Conservation (phyloP, 371 early-diverging fungal genomes). For the Haplosporangium sp. region DNA sequence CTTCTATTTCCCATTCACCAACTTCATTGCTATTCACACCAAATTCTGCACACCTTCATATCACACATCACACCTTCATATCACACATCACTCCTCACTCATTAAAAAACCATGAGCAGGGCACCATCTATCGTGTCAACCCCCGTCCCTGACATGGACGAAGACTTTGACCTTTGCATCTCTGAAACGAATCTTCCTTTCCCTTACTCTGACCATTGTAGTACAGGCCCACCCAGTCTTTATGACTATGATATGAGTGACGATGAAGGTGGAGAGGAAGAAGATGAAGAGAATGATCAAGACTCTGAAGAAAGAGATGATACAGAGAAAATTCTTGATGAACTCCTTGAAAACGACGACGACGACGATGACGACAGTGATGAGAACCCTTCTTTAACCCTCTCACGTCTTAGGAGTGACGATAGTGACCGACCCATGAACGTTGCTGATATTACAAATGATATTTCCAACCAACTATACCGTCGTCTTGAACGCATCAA, state of each 20-base stretch:
- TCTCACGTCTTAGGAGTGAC: not conserved
- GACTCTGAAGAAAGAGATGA: conserved; percentile 9
- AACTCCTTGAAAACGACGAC: conserved; percentile 14
- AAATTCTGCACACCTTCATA: not conserved
- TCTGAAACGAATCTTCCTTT: conserved; percentile 54
- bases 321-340: conserved; percentile 10
- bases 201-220: conserved; percentile 55
- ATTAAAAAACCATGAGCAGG: conserved; percentile 21
- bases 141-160: conserved; percentile 38
- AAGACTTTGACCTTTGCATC: conserved; percentile 55
- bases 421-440: not conserved
- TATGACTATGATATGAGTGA: conserved; percentile 37
- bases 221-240: conserved; percentile 54
- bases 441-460: not conserved
- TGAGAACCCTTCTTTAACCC: conserved; percentile 9
- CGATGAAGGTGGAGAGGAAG: conserved; percentile 29
- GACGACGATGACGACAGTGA: conserved; percentile 29
- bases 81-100: not conserved
- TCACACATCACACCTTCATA: not conserved
- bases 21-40: not conserved
- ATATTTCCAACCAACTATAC: conserved; percentile 28
- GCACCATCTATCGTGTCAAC: conserved; percentile 13
- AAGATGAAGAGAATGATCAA: conserved; percentile 15
- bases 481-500: conserved; percentile 30
- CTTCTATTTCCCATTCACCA: too few relatives aligned